Evolutionary conservation across 2,329 filamentous ascomycete genomes (phyloP).

Genomic region (Tricladium varicosporioides): DNA sequence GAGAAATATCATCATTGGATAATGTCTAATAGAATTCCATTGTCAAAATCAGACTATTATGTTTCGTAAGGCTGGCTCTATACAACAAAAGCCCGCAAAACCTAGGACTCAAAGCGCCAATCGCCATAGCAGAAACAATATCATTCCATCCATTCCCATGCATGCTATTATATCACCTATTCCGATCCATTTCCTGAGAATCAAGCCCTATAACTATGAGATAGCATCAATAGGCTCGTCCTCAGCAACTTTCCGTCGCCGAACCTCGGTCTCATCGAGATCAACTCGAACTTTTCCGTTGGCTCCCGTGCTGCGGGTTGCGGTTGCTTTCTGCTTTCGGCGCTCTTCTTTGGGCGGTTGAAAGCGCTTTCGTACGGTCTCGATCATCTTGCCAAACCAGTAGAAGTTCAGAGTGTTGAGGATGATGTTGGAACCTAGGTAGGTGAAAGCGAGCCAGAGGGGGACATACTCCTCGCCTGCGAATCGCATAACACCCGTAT

Average conservation of each 20-base stretch:
- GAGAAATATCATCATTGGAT: no score
- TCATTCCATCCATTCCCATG: neutral
- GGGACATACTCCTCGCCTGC: conserved; percentile 56
- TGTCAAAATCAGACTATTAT: neutral
- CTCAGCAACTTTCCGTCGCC: conserved; percentile 28
- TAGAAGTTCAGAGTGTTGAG: conserved; percentile 78
- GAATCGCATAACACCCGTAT: conserved; percentile 47
- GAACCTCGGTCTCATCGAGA: conserved; percentile 32
- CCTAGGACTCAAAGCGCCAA: neutral
- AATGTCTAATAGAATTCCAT: no score
- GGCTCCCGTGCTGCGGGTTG: conserved; percentile 27
- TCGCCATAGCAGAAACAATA: neutral
- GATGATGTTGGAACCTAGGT: conserved; percentile 67
- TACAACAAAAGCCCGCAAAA: neutral
- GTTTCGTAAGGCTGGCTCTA: neutral
- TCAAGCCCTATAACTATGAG: conserved; percentile 14
- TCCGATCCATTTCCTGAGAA: neutral
- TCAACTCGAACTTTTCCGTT: conserved; percentile 30
- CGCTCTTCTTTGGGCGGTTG: conserved; percentile 45
- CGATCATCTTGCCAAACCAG: conserved; percentile 88
- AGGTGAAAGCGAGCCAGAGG: conserved; percentile 65
- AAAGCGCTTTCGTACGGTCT: conserved; percentile 75
- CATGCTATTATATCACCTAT: neutral
- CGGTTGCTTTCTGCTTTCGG: conserved; percentile 32
- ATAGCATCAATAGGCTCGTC: conserved; percentile 22